These are phyloP conservation scores for Boletellus emodensis DNA, from an alignment of 768 basidiomycete species.

Conservation along the genomic window DNA sequence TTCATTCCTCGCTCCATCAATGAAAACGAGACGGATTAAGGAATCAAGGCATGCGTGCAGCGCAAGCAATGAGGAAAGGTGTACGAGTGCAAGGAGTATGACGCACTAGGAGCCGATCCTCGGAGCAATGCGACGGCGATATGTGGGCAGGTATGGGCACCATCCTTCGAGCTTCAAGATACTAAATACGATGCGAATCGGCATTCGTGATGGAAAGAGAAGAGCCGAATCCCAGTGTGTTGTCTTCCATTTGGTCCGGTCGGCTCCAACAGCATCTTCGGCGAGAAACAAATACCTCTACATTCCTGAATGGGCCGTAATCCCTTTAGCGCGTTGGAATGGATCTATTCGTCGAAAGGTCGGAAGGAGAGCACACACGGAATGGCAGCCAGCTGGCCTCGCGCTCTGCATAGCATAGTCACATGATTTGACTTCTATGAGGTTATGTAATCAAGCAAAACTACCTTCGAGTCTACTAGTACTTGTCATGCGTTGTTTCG, in stretches of 20 bases:
- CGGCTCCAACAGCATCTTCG: not conserved
- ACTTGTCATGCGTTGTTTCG: too few species aligned
- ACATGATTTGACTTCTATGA: conserved; percentile 12
- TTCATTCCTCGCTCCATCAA: not conserved
- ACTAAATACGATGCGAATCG: not conserved
- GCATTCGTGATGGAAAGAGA: conserved; percentile 3
- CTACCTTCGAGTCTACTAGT: too few species aligned
- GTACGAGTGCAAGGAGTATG: conserved; percentile 2
- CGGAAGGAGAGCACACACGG: not conserved
- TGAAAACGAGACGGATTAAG: not conserved
- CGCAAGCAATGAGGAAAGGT: not conserved
- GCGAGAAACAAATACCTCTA: not conserved
- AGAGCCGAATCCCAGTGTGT: not conserved
- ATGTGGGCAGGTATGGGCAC: not conserved
- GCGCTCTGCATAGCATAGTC: not conserved
- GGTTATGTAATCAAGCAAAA: too few species aligned
- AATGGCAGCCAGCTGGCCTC: too few species aligned
- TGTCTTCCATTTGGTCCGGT: not conserved
- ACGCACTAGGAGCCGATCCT: conserved; percentile 12
- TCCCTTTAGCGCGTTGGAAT: not conserved
- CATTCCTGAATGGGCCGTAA: not conserved
- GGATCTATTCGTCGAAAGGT: not conserved
- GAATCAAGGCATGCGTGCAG: not conserved
- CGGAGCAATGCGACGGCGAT: conserved; percentile 2
- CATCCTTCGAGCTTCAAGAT: not conserved